Evolutionary conservation across 306 rosid genomes (phyloP).

Genomic region (Purshia tridentata): DNA sequence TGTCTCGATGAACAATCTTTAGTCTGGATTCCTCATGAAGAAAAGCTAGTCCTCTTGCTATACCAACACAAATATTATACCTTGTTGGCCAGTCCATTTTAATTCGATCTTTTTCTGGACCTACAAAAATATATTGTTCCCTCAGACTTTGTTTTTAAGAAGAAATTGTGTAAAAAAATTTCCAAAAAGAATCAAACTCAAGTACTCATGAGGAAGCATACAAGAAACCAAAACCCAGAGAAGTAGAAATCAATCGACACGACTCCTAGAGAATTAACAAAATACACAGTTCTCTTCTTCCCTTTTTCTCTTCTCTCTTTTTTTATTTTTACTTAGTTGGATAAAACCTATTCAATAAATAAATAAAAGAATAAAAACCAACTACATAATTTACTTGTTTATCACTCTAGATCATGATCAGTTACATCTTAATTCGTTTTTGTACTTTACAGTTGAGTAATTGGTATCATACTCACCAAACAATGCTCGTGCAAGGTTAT

Average conservation of each 20-base stretch:
- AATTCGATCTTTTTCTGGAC: slow-evolving; percentile 27
- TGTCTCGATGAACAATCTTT: slow-evolving; percentile 74
- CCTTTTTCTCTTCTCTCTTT: too few species aligned
- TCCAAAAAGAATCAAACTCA: background rate
- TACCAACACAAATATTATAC: slow-evolving; percentile 60
- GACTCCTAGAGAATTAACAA: too few species aligned
- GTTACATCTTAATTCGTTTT: too few species aligned
- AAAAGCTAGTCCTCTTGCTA: slow-evolving; percentile 78
- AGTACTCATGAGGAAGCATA: background rate
- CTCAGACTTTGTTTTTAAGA: background rate
- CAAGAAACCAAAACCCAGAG: background rate
- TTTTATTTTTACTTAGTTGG: too few species aligned
- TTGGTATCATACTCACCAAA: slow-evolving; percentile 47
- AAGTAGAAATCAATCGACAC: background rate
- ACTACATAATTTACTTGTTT: too few species aligned
- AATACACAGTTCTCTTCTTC: too few species aligned
- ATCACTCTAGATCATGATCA: background rate
- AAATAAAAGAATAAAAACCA: background rate
- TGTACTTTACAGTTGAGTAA: background rate
- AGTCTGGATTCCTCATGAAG: slow-evolving; percentile 71
- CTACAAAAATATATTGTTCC: slow-evolving; percentile 25
- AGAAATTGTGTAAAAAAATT: background rate
- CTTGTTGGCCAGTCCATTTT: slow-evolving; percentile 60
- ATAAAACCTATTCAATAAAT: background rate
- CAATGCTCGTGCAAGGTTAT: slow-evolving; percentile 65